Percentiles rank a stretch among this genome's conserved stretches.
phyloP scores from a whole-genome alignment of 169 alveolate genomes.

The Cystoisospora suis region DNA sequence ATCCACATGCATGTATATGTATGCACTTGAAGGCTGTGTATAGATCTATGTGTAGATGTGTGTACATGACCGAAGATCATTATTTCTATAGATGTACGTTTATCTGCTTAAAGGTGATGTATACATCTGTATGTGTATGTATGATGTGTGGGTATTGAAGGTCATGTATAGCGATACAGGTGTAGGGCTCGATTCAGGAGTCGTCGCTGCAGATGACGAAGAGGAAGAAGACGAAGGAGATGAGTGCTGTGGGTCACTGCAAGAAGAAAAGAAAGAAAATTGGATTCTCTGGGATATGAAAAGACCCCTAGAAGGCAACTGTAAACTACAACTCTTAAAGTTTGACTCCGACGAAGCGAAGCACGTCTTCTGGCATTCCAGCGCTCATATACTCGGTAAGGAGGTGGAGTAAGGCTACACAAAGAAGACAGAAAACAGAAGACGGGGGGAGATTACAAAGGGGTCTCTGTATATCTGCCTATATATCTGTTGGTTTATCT shows the following conservation, averaged over 20 bases:
- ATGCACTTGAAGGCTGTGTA: too few relatives aligned
- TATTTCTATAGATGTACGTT: too few relatives aligned
- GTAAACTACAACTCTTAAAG: constrained; percentile 67
- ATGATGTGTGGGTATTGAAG: neutral
- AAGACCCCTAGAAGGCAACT: constrained; percentile 96
- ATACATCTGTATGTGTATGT: neutral
- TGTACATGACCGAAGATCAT: neutral
- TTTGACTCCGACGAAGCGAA: constrained; percentile 95
- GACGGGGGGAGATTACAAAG: too few relatives aligned
- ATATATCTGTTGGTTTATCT: too few relatives aligned
- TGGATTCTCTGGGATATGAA: constrained; percentile 94
- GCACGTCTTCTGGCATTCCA: constrained; percentile 97
- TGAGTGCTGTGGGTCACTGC: constrained; percentile 49
- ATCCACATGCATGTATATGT: too few relatives aligned
- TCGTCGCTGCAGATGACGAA: constrained; percentile 59
- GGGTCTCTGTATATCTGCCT: too few relatives aligned
- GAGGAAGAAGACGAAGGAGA: constrained; percentile 76
- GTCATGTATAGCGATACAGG: constrained; percentile 22
- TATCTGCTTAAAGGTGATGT: neutral
- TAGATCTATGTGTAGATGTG: neutral
- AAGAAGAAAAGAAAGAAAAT: constrained; percentile 32
- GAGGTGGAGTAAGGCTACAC: too few relatives aligned
- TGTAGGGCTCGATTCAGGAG: neutral
- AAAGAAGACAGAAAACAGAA: too few relatives aligned
- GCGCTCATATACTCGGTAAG: constrained; percentile 94